Base-by-base conservation (phyloP, 1,284 basidiomycete species). In the Pseudozyma thailandica region DNA sequence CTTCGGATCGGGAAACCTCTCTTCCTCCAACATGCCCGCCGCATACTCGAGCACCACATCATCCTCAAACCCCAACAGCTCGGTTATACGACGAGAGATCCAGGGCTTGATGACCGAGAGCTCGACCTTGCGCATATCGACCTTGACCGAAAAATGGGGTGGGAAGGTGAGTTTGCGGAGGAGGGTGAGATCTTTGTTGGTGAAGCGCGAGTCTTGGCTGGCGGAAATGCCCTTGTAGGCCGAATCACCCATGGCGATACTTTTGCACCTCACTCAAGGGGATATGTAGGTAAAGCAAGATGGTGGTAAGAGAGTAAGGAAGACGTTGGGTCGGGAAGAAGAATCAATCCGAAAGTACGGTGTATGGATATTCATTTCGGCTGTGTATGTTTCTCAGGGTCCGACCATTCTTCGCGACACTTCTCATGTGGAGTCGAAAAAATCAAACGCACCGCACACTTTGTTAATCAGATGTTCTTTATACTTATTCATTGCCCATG, bases 1-100 rank as follows among this genome's bases (percentile, higher is more conserved):
- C 83, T 89, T 90, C 6, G 94, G 93, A 83, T 98, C 95, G 5
- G 93, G 92, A 7, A 87, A 89, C n/a, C 91, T 90, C 46, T 89
- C 86, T 75, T 95, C 92, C 82, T 98, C 95, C 7, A 98, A 85
- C 42, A 97, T 86, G 20, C 92, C 92, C 88, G 92, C 91, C 16
- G 93, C 92, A 82, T 96, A 98, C 83, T 98, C 95, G 25, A 96
- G 90, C 27, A 98, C 91, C 35, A 98, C 91, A 80, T 98, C 95
- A 83, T 98, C 95, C 81, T 98, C 95, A 49, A 98, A 90, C 6
- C 93, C 93, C 35, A 95, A 88, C 21, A 97, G 87, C 75, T 94
- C 91, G 5, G 91, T 88, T 54, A 96, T 89, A 81, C 92, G 92
- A 85, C 92, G 92, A 5, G 92, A 90, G 59, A 97, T 90, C 95